Conservation (phyloP, 163 green algal species). For the Prototheca stagnorum region DNA sequence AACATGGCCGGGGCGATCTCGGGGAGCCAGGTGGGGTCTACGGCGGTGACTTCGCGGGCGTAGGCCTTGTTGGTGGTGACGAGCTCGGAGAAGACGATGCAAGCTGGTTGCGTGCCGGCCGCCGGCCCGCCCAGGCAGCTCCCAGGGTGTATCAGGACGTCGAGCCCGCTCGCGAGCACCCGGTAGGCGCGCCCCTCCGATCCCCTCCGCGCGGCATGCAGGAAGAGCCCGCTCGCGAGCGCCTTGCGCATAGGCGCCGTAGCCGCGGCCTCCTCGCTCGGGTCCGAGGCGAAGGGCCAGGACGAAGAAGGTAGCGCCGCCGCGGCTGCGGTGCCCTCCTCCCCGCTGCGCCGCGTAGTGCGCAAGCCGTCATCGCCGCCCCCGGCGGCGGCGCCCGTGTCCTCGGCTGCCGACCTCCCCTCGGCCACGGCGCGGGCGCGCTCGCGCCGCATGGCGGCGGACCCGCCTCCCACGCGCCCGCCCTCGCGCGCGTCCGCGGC, state of each 20-base stretch:
- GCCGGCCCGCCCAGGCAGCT: slow-evolving; percentile 39
- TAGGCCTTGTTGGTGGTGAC: slow-evolving; percentile 64
- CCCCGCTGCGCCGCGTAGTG: no score
- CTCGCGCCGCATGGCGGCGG: no score
- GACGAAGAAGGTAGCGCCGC: no score
- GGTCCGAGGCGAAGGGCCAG: no score
- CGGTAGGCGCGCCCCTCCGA: slow-evolving; percentile 54
- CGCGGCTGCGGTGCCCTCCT: no score
- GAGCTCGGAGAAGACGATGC: slow-evolving; percentile 76
- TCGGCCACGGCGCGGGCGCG: no score
- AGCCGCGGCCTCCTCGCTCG: no score
- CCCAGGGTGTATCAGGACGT: slow-evolving; percentile 66
- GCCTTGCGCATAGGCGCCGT: slow-evolving; percentile 26
- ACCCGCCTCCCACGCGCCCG: no score
- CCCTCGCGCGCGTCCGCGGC: no score
- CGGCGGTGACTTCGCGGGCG: slow-evolving; percentile 36
- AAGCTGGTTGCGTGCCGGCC: slow-evolving; percentile 28
- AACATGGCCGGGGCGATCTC: slow-evolving; percentile 67
- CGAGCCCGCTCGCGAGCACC: slow-evolving; percentile 38
- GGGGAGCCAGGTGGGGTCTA: slow-evolving; percentile 62
- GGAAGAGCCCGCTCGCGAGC: slow-evolving; percentile 64
- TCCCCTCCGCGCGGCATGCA: slow-evolving; percentile 50
- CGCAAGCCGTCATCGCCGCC: no score
- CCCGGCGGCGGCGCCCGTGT: no score
- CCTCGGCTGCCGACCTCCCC: no score